Conservation (phyloP, 305 asterid species). For the Fraxinus latifolia region DNA sequence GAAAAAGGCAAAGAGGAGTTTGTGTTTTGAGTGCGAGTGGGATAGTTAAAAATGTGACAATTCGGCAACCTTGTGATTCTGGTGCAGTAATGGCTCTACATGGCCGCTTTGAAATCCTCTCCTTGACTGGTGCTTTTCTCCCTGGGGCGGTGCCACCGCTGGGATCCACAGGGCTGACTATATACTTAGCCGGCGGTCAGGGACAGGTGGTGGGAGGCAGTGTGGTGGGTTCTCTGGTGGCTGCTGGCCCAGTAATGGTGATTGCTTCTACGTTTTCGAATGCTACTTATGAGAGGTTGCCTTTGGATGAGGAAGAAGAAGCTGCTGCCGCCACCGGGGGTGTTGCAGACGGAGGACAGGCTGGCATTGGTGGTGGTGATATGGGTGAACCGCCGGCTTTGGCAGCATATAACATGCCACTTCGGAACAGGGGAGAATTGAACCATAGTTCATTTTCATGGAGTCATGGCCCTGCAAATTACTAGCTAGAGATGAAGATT, state of each 20-base stretch:
- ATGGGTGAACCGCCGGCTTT: not conserved
- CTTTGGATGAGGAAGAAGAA: constrained; percentile 47
- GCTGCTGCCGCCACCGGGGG: constrained; percentile 28
- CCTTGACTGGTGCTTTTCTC: constrained; percentile 60
- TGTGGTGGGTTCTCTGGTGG: constrained; percentile 70
- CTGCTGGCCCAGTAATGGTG: constrained; percentile 68
- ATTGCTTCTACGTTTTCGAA: constrained; percentile 76
- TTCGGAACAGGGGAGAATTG: not conserved
- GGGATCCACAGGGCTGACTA: constrained; percentile 65
- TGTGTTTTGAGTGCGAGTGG: constrained; percentile 74
- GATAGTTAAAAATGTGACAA: constrained; percentile 64
- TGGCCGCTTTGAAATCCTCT: constrained; percentile 71
- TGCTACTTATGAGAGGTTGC: constrained; percentile 70
- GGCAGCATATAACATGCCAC: not conserved
- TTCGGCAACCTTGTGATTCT: constrained; percentile 59
- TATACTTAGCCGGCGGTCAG: constrained; percentile 63
- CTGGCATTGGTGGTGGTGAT: not conserved
- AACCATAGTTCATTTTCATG: not conserved
- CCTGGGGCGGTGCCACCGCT: constrained; percentile 61
- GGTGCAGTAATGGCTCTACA: constrained; percentile 48
- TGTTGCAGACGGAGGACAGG: not conserved
- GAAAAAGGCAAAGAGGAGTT: constrained; percentile 70
- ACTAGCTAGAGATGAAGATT: not conserved
- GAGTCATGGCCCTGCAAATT: not conserved
- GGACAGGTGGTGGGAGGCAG: constrained; percentile 83